A percentile compares a stretch with the other conserved stretches of the same genome.
Conservation (phyloP, 2,329 filamentous ascomycete species). For the Dactylonectria macrodidyma region DNA sequence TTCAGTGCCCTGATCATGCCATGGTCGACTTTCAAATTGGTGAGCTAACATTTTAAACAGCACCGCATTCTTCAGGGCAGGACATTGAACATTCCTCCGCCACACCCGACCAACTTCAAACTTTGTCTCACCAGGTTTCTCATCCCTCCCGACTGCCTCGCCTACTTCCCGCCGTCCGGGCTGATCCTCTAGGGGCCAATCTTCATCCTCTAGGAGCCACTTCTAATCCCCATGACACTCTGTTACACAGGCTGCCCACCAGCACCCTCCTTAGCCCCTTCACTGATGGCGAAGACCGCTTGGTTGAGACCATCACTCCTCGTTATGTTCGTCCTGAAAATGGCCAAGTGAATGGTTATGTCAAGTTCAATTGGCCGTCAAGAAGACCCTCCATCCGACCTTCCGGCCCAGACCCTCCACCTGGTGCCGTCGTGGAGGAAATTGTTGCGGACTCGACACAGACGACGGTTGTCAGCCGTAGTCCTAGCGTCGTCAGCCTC, state of each 20-base stretch:
- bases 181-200: constrained; percentile 18
- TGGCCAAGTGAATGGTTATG: constrained; percentile 56
- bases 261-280: constrained; percentile 52
- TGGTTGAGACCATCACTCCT: constrained; percentile 41
- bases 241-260: constrained; percentile 23
- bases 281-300: constrained; percentile 48
- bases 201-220: too few relatives aligned
- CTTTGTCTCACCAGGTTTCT: constrained; percentile 27
- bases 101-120: constrained; percentile 32
- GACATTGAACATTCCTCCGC: constrained; percentile 33
- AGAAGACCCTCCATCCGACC: constrained; percentile 35
- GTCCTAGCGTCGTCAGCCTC: constrained; percentile 22
- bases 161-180: constrained; percentile 32
- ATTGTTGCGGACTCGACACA: constrained; percentile 28
- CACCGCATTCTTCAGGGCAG: constrained; percentile 36
- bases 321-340: constrained; percentile 51
- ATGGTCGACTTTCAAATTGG: constrained; percentile 46
- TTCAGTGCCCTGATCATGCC: constrained; percentile 40
- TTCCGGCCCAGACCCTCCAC: constrained; percentile 21
- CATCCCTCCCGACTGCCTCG: constrained; percentile 36
- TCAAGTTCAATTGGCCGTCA: constrained; percentile 56
- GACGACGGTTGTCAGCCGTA: too few relatives aligned
- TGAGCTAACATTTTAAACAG: constrained; percentile 51
- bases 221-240: constrained; percentile 27
- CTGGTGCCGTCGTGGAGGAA: constrained; percentile 38